Conservation (phyloP, 169 alveolate genomes). For the Perkinsus olseni region DNA sequence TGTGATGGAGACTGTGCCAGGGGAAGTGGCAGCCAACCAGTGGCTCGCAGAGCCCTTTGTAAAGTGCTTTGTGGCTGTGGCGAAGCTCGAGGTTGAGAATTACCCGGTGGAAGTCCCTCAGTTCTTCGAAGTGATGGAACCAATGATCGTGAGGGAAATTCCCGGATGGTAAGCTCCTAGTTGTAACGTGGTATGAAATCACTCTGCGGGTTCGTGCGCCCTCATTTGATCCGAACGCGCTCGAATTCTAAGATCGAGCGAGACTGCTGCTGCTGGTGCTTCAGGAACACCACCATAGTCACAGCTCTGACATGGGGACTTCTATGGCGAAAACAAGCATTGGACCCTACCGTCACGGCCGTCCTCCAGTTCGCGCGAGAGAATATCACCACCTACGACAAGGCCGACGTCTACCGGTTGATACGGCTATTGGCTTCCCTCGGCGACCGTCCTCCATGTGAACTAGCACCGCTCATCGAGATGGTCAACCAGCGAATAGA, state of each 20-base stretch:
- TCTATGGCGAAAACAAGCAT: neutral
- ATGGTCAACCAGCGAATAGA: neutral
- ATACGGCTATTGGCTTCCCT: neutral
- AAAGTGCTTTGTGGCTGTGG: neutral
- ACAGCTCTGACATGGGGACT: neutral
- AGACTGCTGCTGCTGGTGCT: neutral
- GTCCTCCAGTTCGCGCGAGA: neutral
- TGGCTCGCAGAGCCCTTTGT: neutral
- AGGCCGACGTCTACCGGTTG: neutral
- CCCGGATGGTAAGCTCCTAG: neutral
- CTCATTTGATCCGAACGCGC: neutral
- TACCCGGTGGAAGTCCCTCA: neutral
- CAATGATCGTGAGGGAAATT: neutral
- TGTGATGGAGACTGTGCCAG: neutral
- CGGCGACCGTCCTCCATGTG: neutral
- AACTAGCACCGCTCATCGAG: neutral
- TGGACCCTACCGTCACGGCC: neutral
- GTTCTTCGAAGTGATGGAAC: neutral
- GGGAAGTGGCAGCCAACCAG: neutral
- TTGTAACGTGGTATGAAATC: neutral
- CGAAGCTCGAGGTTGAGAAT: neutral
- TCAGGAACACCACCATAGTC: neutral
- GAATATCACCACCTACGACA: neutral
- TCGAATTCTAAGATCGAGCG: neutral
- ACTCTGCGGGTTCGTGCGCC: neutral